Percentiles rank a stretch among this genome's conserved stretches.
These are phyloP conservation scores for Porphyrellus cyaneotinctus DNA, from an alignment of 768 basidiomycete species.

Conservation along the genomic window DNA sequence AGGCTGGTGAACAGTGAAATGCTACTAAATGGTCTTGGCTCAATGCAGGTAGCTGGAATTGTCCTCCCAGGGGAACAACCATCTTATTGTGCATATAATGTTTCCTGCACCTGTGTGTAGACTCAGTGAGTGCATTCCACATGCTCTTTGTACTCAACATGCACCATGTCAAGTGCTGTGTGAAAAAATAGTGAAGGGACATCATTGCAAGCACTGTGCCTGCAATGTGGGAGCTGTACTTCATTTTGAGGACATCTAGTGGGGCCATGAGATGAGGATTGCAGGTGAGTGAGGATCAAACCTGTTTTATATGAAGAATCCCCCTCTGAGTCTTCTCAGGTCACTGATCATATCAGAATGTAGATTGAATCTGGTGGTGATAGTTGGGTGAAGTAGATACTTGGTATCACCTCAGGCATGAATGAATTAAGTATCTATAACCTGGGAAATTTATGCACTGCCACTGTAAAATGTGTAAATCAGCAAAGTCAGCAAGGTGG, in stretches of 20 bases:
- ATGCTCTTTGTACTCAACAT: background rate
- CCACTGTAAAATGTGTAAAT: too few species aligned
- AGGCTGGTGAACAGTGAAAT: slow-evolving; percentile 44
- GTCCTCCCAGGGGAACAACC: slow-evolving; percentile 43
- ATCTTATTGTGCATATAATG: slow-evolving; percentile 41
- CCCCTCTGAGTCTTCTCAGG: too few species aligned
- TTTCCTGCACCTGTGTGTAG: slow-evolving; percentile 40
- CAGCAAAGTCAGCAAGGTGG: too few species aligned
- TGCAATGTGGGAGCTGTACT: background rate
- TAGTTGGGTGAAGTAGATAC: too few species aligned
- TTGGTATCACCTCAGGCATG: too few species aligned
- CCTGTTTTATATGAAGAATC: slow-evolving; percentile 8
- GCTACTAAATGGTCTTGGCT: slow-evolving; percentile 39
- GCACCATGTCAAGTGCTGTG: slow-evolving; percentile 26
- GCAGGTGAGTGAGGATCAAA: too few species aligned
- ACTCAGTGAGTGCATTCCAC: background rate
- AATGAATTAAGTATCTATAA: too few species aligned
- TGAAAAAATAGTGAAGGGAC: slow-evolving; percentile 7
- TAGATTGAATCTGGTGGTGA: too few species aligned
- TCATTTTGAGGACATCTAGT: slow-evolving; percentile 14
- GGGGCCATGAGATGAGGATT: too few species aligned
- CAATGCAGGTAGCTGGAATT: slow-evolving; percentile 36
- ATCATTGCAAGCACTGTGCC: slow-evolving; percentile 10
- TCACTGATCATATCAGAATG: too few species aligned
- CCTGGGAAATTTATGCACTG: too few species aligned